Base-by-base conservation (phyloP, 768 basidiomycete genomes). In the Amanita rimosa region DNA sequence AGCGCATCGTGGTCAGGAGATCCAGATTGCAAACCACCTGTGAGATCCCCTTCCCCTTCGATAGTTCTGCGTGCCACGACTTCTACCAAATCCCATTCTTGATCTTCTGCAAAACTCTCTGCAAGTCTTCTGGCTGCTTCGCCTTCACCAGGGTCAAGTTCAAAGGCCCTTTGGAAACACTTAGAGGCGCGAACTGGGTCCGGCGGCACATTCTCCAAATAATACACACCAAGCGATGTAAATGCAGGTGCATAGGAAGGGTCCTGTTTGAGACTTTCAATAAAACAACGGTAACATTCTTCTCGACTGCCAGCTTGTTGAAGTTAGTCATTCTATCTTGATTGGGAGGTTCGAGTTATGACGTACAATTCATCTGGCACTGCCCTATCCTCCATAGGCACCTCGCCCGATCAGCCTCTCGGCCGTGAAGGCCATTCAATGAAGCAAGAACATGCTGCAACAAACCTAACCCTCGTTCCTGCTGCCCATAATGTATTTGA, bases 141-240 rank as follows among this genome's bases (percentile, higher is more conserved):
- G 9, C 74, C 80, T 64, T 99, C 90, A 13, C 85, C 75, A 2
- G 92, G 76, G 65, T 98, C 95, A 4, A 98, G 78, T 62, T 98
- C 96, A 57, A 99, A 97, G 0, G 95, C 96, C 59, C 95, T 97
- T 58, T 98, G 93, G 64, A 95, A 97, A 61, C 95, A 98, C 61
- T 93, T 94, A 3, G 88, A 85, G 0, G 95, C 87, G 33, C 94
- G 80, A 5, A 78, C 76, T 19, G 79, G 81, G 63, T 98, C 94
- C 0, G 83, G 78, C 0, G 91, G 90, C 9, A 75, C 67, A 50
- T 68, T 71, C 36, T 92, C 84, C 16, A 75, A 65, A 63, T 98
- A 98, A 65, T 93, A 93, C 41, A 89, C 69, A 6, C 96, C 96
- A 2, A 99, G 77, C 1, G 91, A 91, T 3, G 95, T 95, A 62